A percentile compares a stretch with the other conserved stretches of the same genome.
Evolutionary conservation across 495 filamentous ascomycete species (phyloP).

Genomic region (Hypoxylon intermedium): DNA sequence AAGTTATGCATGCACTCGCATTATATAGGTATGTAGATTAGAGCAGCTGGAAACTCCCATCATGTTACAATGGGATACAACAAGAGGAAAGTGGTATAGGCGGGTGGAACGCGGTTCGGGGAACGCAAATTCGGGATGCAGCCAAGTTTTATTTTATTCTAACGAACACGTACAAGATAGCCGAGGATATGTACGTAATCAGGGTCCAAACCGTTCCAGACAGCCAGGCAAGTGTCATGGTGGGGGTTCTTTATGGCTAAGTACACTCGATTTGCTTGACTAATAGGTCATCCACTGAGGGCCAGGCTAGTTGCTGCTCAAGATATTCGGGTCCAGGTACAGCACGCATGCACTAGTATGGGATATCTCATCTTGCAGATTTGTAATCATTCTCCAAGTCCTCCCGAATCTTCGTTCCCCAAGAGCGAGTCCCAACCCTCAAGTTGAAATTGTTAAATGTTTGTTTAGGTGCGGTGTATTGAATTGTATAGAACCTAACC

Average conservation of each 20-base stretch:
- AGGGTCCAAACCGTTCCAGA: conserved; percentile 29
- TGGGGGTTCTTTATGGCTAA: conserved; percentile 32
- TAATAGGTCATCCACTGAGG: conserved; percentile 32
- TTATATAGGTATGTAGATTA: neutral
- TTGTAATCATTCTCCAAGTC: conserved; percentile 15
- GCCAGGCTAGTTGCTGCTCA: conserved; percentile 15
- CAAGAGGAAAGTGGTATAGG: neutral
- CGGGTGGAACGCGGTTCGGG: too few species aligned
- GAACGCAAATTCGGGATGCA: conserved; percentile 4
- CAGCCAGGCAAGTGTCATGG: neutral
- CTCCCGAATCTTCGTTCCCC: conserved; percentile 12
- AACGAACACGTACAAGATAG: conserved; percentile 19
- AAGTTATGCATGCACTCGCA: conserved; percentile 1
- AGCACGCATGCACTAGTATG: neutral
- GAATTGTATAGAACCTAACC: too few species aligned
- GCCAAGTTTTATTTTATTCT: conserved; percentile 16
- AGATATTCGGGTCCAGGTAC: conserved; percentile 27
- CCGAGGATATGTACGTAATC: conserved; percentile 4
- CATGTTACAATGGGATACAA: neutral
- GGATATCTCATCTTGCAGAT: conserved; percentile 26
- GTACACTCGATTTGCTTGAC: conserved; percentile 30
- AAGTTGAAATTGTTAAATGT: too few species aligned
- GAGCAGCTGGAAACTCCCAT: neutral
- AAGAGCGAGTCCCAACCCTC: too few species aligned
- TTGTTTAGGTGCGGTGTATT: too few species aligned